Conservation (phyloP, 1,284 basidiomycete genomes). For the Farysia itapuensis region DNA sequence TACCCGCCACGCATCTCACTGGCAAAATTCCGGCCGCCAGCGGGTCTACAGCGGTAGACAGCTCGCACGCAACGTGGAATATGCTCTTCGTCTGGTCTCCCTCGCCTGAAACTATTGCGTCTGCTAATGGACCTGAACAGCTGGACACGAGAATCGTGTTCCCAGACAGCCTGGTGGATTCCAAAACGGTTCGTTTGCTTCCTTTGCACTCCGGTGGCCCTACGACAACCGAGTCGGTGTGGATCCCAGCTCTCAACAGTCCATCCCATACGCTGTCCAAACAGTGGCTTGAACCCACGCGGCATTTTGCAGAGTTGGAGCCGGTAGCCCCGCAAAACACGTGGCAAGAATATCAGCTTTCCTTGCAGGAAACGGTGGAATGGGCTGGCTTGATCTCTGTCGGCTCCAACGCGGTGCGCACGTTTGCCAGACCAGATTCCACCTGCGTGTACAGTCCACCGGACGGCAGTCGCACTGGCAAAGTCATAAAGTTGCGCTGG, state of each 20-base stretch:
- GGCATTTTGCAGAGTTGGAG: slow-evolving; percentile 14
- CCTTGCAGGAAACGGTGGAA: slow-evolving; percentile 20
- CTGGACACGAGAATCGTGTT: slow-evolving; percentile 18
- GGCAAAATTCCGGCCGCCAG: slow-evolving; percentile 5
- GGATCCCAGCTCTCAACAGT: slow-evolving; percentile 19
- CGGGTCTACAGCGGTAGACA: neutral
- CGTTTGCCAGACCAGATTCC: slow-evolving; percentile 6
- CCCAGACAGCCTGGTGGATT: slow-evolving; percentile 16
- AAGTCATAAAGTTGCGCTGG: slow-evolving; percentile 12
- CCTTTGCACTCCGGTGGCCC: neutral
- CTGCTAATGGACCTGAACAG: neutral
- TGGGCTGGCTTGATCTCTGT: slow-evolving; percentile 27
- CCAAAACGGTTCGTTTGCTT: slow-evolving; percentile 4
- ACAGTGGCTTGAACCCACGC: slow-evolving; percentile 4
- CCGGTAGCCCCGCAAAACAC: neutral
- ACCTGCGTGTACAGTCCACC: slow-evolving; percentile 28
- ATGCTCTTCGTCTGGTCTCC: slow-evolving; percentile 39
- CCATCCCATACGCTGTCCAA: slow-evolving; percentile 1
- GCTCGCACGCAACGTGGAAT: slow-evolving; percentile 32
- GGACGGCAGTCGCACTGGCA: slow-evolving; percentile 3
- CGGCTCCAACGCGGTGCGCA: slow-evolving; percentile 9
- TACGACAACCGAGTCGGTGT: slow-evolving; percentile 12
- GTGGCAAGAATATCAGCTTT: slow-evolving; percentile 14
- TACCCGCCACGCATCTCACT: slow-evolving; percentile 14
- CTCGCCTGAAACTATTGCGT: neutral